These are phyloP conservation scores for Coprinopsis sp. DNA, from an alignment of 768 basidiomycete species.

Conservation along the genomic window DNA sequence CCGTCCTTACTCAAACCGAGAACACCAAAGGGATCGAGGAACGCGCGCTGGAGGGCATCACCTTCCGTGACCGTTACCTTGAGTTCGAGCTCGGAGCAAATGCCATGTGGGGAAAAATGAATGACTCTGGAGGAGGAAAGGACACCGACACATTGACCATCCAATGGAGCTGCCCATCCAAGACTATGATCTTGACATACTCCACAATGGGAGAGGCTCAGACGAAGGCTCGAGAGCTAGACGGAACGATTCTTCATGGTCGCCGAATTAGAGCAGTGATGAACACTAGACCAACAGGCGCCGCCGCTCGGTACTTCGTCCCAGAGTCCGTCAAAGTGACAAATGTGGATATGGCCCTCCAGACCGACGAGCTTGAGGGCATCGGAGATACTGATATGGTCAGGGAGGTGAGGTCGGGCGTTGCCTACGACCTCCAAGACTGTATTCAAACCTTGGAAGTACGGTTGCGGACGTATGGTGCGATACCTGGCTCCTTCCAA, in stretches of 20 bases:
- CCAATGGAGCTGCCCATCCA: slow-evolving; percentile 49
- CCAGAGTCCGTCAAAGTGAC: slow-evolving; percentile 3
- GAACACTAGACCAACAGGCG: slow-evolving; percentile 35
- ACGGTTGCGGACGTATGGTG: neutral
- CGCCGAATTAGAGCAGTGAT: slow-evolving; percentile 44
- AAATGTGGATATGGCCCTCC: slow-evolving; percentile 1
- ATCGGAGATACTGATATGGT: slow-evolving; percentile 4
- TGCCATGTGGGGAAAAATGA: slow-evolving; percentile 39
- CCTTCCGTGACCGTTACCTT: slow-evolving; percentile 40
- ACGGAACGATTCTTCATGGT: slow-evolving; percentile 32
- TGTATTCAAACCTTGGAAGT: neutral
- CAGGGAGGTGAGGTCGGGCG: slow-evolving; percentile 2
- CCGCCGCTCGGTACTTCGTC: neutral
- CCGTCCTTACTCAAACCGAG: slow-evolving; percentile 38
- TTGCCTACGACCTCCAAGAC: slow-evolving; percentile 2
- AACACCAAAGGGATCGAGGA: slow-evolving; percentile 39
- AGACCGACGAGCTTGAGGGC: neutral
- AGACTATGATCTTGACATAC: slow-evolving; percentile 42
- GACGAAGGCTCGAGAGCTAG: slow-evolving; percentile 31
- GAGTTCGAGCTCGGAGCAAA: slow-evolving; percentile 39
- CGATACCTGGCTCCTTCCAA: slow-evolving; percentile 3
- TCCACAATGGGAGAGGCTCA: slow-evolving; percentile 25
- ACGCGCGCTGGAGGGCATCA: slow-evolving; percentile 41
- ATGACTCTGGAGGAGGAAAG: slow-evolving; percentile 13
- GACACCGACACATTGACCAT: slow-evolving; percentile 40